Evolutionary conservation across 495 filamentous ascomycete species (phyloP).

Genomic region (Talaromyces ruber): DNA sequence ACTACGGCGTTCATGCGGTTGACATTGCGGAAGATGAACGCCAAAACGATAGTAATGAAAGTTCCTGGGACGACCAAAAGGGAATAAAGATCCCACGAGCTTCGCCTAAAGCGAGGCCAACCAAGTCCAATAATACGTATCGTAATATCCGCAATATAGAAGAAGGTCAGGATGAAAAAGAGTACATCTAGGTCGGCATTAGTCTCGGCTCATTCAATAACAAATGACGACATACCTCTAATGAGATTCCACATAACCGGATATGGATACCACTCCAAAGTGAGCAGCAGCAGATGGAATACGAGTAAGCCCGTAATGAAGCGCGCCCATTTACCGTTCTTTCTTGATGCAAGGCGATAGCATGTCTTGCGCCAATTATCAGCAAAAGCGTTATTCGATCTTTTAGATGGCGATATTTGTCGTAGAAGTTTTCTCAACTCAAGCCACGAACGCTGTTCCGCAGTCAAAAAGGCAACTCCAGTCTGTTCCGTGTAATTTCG

Average conservation of each 20-base stretch:
- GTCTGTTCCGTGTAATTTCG: conserved; percentile 98
- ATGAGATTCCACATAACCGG: conserved; percentile 51
- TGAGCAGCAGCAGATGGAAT: conserved; percentile 72
- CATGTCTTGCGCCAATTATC: conserved; percentile 83
- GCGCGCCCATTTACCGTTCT: conserved; percentile 87
- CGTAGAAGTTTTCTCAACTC: conserved; percentile 88
- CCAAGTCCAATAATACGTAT: conserved; percentile 83
- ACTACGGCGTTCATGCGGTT: conserved; percentile 51
- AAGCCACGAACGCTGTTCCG: conserved; percentile 95
- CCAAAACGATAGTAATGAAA: conserved; percentile 65
- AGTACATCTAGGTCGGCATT: conserved; percentile 41
- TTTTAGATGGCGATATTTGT: conserved; percentile 88
- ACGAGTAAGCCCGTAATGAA: conserved; percentile 70
- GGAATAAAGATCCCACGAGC: conserved; percentile 93
- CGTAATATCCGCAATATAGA: conserved; percentile 77
- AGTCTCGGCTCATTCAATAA: conserved; percentile 3
- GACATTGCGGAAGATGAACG: conserved; percentile 28
- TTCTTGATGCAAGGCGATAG: conserved; percentile 87
- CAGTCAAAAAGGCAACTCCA: conserved; percentile 90
- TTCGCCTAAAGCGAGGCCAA: conserved; percentile 86
- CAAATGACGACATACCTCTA: conserved; percentile 35
- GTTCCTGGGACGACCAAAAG: conserved; percentile 78
- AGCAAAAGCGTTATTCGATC: conserved; percentile 64
- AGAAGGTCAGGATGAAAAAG: conserved; percentile 75
- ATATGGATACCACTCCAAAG: conserved; percentile 79